Conservation (phyloP, 1,139 yeast genomes). For the Pneumocystis wakefieldiae region DNA sequence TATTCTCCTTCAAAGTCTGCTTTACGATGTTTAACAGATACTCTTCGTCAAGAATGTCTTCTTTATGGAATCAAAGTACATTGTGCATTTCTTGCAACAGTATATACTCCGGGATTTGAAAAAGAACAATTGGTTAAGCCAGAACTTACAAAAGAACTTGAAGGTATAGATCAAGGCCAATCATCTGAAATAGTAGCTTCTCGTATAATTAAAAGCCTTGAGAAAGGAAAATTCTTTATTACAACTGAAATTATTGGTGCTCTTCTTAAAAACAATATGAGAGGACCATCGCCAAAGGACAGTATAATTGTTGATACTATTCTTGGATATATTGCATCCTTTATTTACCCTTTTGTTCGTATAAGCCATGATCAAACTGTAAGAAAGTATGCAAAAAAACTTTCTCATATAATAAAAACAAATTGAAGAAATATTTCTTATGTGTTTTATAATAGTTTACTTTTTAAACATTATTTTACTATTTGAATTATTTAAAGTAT, state of each 20-base stretch:
- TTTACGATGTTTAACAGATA: constrained; percentile 53
- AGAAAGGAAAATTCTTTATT: constrained; percentile 54
- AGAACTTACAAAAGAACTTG: constrained; percentile 60
- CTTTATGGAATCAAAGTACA: constrained; percentile 43
- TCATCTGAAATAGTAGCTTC: constrained; percentile 53
- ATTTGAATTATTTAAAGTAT: background rate
- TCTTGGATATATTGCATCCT: constrained; percentile 5
- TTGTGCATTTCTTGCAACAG: constrained; percentile 74
- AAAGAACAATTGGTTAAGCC: constrained; percentile 81
- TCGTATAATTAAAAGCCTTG: constrained; percentile 41
- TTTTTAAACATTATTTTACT: background rate
- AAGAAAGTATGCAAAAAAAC: constrained; percentile 3
- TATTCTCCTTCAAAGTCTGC: constrained; percentile 88
- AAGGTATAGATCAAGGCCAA: constrained; percentile 69
- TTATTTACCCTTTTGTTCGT: constrained; percentile 9
- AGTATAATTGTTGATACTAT: constrained; percentile 7
- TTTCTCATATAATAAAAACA: background rate
- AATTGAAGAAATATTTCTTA: background rate
- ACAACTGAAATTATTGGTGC: constrained; percentile 68
- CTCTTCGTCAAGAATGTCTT: constrained; percentile 65
- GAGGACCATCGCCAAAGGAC: constrained; percentile 8
- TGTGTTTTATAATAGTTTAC: background rate
- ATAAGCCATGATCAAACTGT: constrained; percentile 10
- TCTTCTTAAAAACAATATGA: constrained; percentile 5
- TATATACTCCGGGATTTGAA: constrained; percentile 71